Evolutionary conservation across 768 basidiomycete species (phyloP).

Genomic region (Leccinum subtestaceum): DNA sequence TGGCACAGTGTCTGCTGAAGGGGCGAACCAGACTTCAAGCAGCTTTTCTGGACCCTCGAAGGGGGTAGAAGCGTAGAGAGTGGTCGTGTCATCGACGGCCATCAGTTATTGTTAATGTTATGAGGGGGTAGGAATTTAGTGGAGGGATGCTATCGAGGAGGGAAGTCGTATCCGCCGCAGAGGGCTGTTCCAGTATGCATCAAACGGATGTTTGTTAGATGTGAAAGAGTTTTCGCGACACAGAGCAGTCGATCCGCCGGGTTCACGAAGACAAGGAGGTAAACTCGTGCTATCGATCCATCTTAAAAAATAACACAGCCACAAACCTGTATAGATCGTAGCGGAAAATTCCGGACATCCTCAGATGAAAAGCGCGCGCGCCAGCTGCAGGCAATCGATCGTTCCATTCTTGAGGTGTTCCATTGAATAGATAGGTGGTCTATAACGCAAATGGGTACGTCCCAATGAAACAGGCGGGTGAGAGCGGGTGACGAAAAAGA

Average conservation of each 20-base stretch:
- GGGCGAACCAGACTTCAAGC: constrained; percentile 96
- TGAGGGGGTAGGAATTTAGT: constrained; percentile 13
- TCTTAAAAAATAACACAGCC: constrained; percentile 20
- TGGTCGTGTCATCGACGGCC: constrained; percentile 22
- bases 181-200: constrained; percentile 45
- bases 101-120: constrained; percentile 13
- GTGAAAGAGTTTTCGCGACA: constrained; percentile 13
- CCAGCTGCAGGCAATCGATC: not conserved
- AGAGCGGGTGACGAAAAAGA: not conserved
- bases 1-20: constrained; percentile 61
- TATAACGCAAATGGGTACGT: not conserved
- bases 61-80: constrained; percentile 42
- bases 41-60: constrained; percentile 96
- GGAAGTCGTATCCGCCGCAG: constrained; percentile 35
- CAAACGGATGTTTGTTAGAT: constrained; percentile 27
- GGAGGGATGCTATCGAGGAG: constrained; percentile 47
- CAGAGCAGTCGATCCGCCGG: constrained; percentile 15
- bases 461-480: not conserved
- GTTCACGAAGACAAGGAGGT: constrained; percentile 16
- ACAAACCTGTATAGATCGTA: constrained; percentile 23
- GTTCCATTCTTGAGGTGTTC: not conserved
- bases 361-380: not conserved
- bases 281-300: constrained; percentile 5
- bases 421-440: not conserved
- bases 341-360: constrained; percentile 12